These are phyloP conservation scores for Phoma herbarum DNA, from an alignment of 2,329 filamentous ascomycete genomes.

Conservation along the genomic window DNA sequence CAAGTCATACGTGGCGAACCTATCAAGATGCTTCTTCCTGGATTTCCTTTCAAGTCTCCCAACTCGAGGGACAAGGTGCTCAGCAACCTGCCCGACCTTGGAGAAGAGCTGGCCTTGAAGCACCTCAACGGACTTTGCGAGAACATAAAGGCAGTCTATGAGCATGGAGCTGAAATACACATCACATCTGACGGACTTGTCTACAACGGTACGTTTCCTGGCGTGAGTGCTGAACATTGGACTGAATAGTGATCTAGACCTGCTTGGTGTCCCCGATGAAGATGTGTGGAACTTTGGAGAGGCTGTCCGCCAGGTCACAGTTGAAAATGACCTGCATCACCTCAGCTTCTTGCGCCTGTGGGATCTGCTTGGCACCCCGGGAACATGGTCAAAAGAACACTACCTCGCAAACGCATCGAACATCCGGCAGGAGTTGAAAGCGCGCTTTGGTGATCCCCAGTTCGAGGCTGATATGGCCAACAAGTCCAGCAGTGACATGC, in stretches of 20 bases:
- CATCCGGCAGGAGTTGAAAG: constrained; percentile 37
- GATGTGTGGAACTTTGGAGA: constrained; percentile 53
- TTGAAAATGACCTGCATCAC: constrained; percentile 29
- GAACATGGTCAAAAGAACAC: constrained; percentile 30
- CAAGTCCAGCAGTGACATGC: constrained; percentile 37
- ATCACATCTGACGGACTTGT: constrained; percentile 57
- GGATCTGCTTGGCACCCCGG: constrained; percentile 30
- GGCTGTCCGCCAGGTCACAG: constrained; percentile 27
- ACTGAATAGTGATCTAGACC: constrained; percentile 37
- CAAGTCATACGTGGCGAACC: constrained; percentile 33
- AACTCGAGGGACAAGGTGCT: constrained; percentile 65
- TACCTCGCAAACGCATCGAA: constrained; percentile 36
- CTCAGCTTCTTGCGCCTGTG: constrained; percentile 32
- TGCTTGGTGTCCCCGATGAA: constrained; percentile 55
- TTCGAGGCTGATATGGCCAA: constrained; percentile 45
- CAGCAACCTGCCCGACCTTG: constrained; percentile 56
- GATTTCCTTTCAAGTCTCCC: constrained; percentile 70
- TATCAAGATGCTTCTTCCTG: constrained; percentile 57
- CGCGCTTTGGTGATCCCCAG: constrained; percentile 34
- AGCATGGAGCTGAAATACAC: constrained; percentile 52
- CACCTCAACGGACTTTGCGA: constrained; percentile 55
- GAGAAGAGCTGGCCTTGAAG: constrained; percentile 55
- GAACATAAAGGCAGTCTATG: constrained; percentile 53
- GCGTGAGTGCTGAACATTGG: too few species aligned
- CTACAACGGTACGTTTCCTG: constrained; percentile 46